Base-by-base conservation (phyloP, 2,329 filamentous ascomycete species). In the Curvularia spicifera region DNA sequence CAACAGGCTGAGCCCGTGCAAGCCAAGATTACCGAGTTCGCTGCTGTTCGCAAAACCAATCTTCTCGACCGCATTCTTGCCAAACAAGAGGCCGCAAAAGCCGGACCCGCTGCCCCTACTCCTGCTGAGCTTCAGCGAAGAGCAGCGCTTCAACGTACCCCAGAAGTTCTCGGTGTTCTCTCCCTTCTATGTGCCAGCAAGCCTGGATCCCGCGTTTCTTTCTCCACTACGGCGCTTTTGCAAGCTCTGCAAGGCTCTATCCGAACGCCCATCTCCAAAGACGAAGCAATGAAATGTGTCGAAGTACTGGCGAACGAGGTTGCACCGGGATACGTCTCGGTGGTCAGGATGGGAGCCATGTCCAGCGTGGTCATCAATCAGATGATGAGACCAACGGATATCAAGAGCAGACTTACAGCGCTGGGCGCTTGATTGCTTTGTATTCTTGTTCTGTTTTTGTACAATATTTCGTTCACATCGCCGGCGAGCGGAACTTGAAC, bases 21-120 rank as follows among this genome's bases (percentile, higher is more conserved):
- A 63, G 40, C 69, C 24, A 80, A 78, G 56, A 76, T 79, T 26
- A 71, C 73, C 10, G 71, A 74, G 24, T 77, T 76, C 48, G 68
- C 75, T 26, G 70, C 75, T 20, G 71, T 78, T 13, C 79, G 81
- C 57, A 77, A 78, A 59, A 75, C 76, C 26, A 78, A 77, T 43
- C 79, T 84, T 20, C 78, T 83, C 40, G 80, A 82, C 51, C 81
- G 82, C 54, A 81, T 84, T 48, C 78, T 82, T 13, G 81, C 81
- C 20, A 84, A 83, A 67, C 80, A 83, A 67, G 74, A 75, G 26
- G 65, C 74, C 24, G 73, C 75, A 5, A 74, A 78, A 28, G 65
- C 68, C 20, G 71, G 75, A 1, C 76, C 79, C 1, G 63, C 71
- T 1, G 74, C 78, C 0, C 79, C 79, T 0, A 76, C 78, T 0